phyloP scores from a whole-genome alignment of 257 asterid genomes.

The Lycium barbarum region DNA sequence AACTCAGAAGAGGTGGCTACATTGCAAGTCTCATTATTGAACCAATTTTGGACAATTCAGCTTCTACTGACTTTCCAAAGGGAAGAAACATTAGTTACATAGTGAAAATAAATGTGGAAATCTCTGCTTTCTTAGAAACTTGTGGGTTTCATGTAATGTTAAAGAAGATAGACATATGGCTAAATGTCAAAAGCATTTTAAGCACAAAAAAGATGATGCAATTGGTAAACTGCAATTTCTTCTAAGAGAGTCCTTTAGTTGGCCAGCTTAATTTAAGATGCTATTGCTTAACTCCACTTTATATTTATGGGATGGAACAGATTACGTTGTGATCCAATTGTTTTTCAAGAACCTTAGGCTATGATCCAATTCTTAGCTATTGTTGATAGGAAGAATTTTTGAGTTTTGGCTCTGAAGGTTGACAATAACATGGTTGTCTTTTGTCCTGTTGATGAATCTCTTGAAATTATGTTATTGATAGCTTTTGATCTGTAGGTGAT shows the following conservation, averaged over 20 bases:
- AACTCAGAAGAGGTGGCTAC: not conserved
- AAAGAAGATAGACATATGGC: not conserved
- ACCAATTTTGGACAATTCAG: not conserved
- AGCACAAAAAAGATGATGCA: not conserved
- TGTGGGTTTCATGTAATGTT: not conserved
- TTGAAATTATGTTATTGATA: not conserved
- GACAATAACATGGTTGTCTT: not conserved
- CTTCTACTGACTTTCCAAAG: not conserved
- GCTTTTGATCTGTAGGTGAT: not conserved
- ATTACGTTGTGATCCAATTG: too few species aligned
- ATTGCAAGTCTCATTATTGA: not conserved
- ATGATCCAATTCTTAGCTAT: not conserved
- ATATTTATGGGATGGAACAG: too few species aligned
- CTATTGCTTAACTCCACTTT: too few species aligned
- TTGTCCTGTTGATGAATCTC: not conserved
- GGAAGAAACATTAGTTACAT: not conserved
- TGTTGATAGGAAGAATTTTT: not conserved
- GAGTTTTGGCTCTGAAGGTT: not conserved
- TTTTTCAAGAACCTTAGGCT: not conserved
- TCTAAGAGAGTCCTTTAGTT: too few species aligned
- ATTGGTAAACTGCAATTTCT: not conserved
- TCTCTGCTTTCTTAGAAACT: not conserved
- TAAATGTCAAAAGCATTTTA: not conserved
- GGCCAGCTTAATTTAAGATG: too few species aligned
- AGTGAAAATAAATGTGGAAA: not conserved